These are phyloP conservation scores for Didymella exigua DNA, from an alignment of 2,329 filamentous ascomycete genomes.

Conservation along the genomic window DNA sequence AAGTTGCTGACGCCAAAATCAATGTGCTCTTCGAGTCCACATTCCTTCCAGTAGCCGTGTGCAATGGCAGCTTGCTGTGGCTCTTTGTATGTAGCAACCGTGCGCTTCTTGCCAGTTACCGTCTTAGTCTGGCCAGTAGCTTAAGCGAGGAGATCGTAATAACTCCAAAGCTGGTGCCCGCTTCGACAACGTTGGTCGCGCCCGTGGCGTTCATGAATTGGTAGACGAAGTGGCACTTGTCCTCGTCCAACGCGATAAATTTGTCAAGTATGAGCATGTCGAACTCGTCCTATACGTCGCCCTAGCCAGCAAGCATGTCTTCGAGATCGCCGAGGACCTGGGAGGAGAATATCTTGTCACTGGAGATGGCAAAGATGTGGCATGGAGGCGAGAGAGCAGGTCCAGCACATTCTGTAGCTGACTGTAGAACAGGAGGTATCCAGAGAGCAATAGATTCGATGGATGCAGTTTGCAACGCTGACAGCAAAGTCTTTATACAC, in stretches of 20 bases:
- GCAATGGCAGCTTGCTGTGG: neutral
- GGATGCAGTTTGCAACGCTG: neutral
- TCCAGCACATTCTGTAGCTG: conserved; percentile 2
- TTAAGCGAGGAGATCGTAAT: conserved; percentile 64
- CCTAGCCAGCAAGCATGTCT: neutral
- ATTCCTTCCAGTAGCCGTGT: conserved; percentile 56
- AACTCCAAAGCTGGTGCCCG: conserved; percentile 66
- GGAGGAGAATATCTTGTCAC: conserved; percentile 1
- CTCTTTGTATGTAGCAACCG: conserved; percentile 1
- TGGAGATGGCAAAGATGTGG: conserved; percentile 7
- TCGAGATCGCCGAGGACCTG: conserved; percentile 4
- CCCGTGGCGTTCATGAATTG: conserved; percentile 53
- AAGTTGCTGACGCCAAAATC: conserved; percentile 54
- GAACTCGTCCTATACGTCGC: conserved; percentile 6
- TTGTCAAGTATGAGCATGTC: conserved; percentile 49
- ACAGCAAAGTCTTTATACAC: too few species aligned
- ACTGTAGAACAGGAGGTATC: too few species aligned
- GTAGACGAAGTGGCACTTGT: conserved; percentile 65
- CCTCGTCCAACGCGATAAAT: conserved; percentile 64
- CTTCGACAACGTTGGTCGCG: conserved; percentile 62
- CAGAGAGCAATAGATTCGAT: too few species aligned
- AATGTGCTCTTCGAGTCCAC: conserved; percentile 45
- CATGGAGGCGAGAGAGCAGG: conserved; percentile 9
- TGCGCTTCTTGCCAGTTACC: conserved; percentile 1
- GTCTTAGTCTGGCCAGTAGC: neutral